Percentiles rank a stretch among this genome's conserved stretches.
These are phyloP conservation scores for Lobosporangium transversale DNA, from an alignment of 192 early-diverging fungal species.

Conservation along the genomic window DNA sequence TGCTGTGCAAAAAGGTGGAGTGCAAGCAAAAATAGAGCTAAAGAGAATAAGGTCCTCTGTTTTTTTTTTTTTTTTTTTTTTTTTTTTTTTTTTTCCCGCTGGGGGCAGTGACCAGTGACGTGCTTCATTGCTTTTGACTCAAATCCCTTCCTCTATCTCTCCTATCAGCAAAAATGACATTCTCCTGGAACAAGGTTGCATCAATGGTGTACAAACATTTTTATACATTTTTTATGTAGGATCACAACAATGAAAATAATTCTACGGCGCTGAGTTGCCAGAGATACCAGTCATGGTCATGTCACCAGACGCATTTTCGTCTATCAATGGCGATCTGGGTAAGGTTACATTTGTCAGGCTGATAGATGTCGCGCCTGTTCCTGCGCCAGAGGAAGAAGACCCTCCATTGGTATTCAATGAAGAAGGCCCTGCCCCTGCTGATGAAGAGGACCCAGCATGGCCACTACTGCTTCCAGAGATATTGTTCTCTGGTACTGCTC, in stretches of 20 bases:
- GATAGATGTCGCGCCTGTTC: background rate
- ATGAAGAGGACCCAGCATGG: background rate
- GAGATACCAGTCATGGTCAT: conserved; percentile 49
- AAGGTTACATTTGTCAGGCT: conserved; percentile 1
- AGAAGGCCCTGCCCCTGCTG: conserved; percentile 5
- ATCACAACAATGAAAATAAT: background rate
- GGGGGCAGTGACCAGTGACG: background rate
- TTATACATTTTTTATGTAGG: background rate
- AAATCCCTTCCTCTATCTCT: background rate
- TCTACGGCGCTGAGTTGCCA: conserved; percentile 41
- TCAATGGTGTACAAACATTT: background rate
- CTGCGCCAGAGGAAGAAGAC: background rate
- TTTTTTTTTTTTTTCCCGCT: background rate
- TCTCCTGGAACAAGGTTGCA: too few relatives aligned
- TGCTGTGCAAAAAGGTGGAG: background rate
- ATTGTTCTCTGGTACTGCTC: conserved; percentile 21
- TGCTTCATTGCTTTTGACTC: background rate
- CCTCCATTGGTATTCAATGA: too few relatives aligned
- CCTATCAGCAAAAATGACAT: background rate
- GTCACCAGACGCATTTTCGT: conserved; percentile 48
- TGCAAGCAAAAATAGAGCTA: background rate
- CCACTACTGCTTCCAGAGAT: conserved; percentile 31
- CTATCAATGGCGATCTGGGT: conserved; percentile 34
- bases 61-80: background rate
- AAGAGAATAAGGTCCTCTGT: conserved; percentile 2